Evolutionary conservation across 768 basidiomycete species (phyloP), one percentile per base, ranked within the genome.

Genomic region (Russula abietina): DNA sequence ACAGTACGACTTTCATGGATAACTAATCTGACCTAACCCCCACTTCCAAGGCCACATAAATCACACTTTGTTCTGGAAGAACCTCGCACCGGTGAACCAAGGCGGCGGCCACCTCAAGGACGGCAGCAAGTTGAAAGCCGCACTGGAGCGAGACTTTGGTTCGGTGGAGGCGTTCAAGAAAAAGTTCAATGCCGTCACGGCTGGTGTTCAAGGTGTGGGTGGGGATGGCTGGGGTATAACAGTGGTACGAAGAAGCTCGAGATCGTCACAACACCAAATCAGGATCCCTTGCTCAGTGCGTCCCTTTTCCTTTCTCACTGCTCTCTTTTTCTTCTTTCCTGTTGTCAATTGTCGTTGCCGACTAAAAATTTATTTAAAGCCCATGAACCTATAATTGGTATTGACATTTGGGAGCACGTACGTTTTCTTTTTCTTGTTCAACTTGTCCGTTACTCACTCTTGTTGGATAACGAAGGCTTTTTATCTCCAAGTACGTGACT

Each of bases 61-160:
- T 76, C 94, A 96, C 75, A 85, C 93, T 16, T 79, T 98, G 38
- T 99, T 99, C 81, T 99, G 97, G 97, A 91, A 88, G 76, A 98
- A 96, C 76, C 83, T 99, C 67, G 89, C 93, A 0, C 97, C 97
- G 3, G 74, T 76, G 26, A 75, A 75, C 55, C 73, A 73, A 46
- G 82, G 80, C 10, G 90, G 89, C 45, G 90, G 90, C 10, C 78
- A 83, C 69, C 78, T 93, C 39, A 71, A 71, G 6, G 79, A 79
- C 30, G 90, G 89, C 4, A 79, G 90, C 4, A 79, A 84, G 11
- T 79, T 98, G 58, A 89, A 91, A 74, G 76, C 83, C 49, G 89
- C 89, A 10, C 79, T 96, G 67, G 80, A 86, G 67, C 78, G 81
- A 49, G 88, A 90, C 69, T 99, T 98, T 71, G 94, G 95, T 14